phyloP scores from a whole-genome alignment of 257 asterid species.

The Penstemon eatonii region DNA sequence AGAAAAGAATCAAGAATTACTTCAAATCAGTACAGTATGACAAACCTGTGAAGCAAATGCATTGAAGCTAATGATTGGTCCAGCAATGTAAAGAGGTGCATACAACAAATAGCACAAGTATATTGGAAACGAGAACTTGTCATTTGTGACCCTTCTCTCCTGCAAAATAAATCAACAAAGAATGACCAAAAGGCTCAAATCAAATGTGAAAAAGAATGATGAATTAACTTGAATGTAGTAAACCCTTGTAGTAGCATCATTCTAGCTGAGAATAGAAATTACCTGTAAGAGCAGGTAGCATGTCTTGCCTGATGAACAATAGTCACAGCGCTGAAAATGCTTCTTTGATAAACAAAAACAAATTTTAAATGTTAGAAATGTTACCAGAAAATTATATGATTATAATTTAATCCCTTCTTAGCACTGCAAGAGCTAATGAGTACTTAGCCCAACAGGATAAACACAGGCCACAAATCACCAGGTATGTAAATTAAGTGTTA shows the following conservation, averaged over 20 bases:
- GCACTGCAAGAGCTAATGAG: slow-evolving; percentile 13
- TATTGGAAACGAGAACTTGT: slow-evolving; percentile 63
- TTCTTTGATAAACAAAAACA: slow-evolving; percentile 49
- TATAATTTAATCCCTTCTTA: slow-evolving; percentile 10
- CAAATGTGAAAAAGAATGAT: slow-evolving; percentile 4
- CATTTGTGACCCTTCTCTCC: slow-evolving; percentile 71
- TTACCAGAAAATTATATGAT: not conserved
- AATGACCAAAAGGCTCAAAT: slow-evolving; percentile 24
- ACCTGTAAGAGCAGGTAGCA: slow-evolving; percentile 94
- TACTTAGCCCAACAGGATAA: slow-evolving; percentile 9
- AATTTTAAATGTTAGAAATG: slow-evolving; percentile 19
- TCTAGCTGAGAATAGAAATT: slow-evolving; percentile 29
- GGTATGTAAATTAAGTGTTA: slow-evolving; percentile 10
- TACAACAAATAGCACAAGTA: slow-evolving; percentile 87
- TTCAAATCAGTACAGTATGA: slow-evolving; percentile 13
- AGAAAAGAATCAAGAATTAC: slow-evolving; percentile 11
- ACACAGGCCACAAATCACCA: slow-evolving; percentile 17
- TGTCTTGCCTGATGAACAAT: slow-evolving; percentile 76
- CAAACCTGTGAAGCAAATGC: slow-evolving; percentile 98
- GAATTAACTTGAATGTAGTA: slow-evolving; percentile 9
- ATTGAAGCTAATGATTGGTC: slow-evolving; percentile 94
- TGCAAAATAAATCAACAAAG: slow-evolving; percentile 37
- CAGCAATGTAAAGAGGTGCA: slow-evolving; percentile 98
- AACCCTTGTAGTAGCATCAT: slow-evolving; percentile 18
- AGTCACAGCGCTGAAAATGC: slow-evolving; percentile 72